Evolutionary conservation across 1,284 basidiomycete species (phyloP), one percentile per base, ranked within the genome.

Genomic region (Megacollybia platyphylla): DNA sequence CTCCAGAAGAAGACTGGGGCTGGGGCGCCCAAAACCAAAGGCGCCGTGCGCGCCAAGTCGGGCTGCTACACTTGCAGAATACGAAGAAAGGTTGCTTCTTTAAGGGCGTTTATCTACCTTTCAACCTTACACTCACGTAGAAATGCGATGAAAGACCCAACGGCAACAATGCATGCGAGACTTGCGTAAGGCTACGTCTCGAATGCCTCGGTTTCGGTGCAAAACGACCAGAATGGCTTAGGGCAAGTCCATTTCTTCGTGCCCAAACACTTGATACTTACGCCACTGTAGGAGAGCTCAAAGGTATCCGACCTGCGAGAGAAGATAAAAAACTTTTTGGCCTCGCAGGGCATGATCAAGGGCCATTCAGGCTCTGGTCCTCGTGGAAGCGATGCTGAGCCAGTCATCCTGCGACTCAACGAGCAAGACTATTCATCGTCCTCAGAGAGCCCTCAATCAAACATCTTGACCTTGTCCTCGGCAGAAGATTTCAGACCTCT

Each of bases 41-140:
- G 80, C 59, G 77, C 79, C 42, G 71, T 79, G 39, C 78, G 84
- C 57, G 83, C 82, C 46, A 87, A 87, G 70, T 80, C 79, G 48
- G 84, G 84, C 52, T 87, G 84, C 58, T 87, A 86, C 64, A 87
- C 84, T 46, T 87, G 84, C 66, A 73, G 84, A 54, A 85, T 87
- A 41, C 73, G 84, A 52, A 68, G 84, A 54, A 87, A 87, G 78
- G 84, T 84, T 43, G 29, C 39, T 47, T 39, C 36, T 45, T 41
- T 45, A 34, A 15, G 24, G 36, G 40, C 10, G 32, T 43, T 46
- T 44, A 38, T 26, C 36, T 44, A 29, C 41, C 44, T 40, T 41
- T 18, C 7, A 8, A 28, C 37, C 42, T 42, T 40, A 46, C 45
- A 40, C 39, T 29, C 41, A 9, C 47, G 10, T 56, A 89, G 86